These are phyloP conservation scores for Garcia nutans DNA, from an alignment of 345 rosid genomes.

Conservation along the genomic window DNA sequence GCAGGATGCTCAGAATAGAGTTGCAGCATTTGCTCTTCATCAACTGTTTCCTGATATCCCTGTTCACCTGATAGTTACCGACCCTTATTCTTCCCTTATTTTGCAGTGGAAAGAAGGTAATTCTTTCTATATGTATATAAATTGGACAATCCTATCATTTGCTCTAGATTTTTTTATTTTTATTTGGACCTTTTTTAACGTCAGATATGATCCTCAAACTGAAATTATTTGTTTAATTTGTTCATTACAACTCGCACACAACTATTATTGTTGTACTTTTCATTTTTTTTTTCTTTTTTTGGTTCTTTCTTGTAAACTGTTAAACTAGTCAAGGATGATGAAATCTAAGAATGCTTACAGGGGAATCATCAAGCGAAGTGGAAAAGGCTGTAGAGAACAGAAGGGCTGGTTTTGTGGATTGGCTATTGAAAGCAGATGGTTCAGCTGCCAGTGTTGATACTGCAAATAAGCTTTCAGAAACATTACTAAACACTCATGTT, in stretches of 20 bases:
- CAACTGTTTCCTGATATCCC: slow-evolving; percentile 78
- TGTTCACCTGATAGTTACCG: slow-evolving; percentile 57
- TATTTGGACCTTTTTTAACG: neutral
- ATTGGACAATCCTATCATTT: slow-evolving; percentile 1
- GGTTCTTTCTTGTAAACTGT: neutral
- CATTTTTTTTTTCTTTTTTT: neutral
- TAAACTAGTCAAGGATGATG: slow-evolving; percentile 10
- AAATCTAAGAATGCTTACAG: slow-evolving; percentile 37
- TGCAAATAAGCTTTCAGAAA: slow-evolving; percentile 33
- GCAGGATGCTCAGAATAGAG: slow-evolving; percentile 90
- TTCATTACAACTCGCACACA: neutral
- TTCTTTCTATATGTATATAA: slow-evolving; percentile 4
- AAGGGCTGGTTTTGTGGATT: slow-evolving; percentile 72
- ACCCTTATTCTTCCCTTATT: slow-evolving; percentile 74
- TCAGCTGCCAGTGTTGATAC: slow-evolving; percentile 26
- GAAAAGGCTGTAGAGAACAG: slow-evolving; percentile 60
- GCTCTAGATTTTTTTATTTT: neutral
- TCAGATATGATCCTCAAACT: neutral
- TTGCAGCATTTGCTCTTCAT: slow-evolving; percentile 78
- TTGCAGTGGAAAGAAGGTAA: slow-evolving; percentile 80
- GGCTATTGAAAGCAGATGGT: slow-evolving; percentile 50
- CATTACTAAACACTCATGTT: slow-evolving; percentile 20
- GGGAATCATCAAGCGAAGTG: slow-evolving; percentile 42
- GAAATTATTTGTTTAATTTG: neutral
- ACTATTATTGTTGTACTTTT: neutral